Percentiles rank a stretch among this genome's conserved stretches.
These are phyloP conservation scores for Chionographis japonica DNA, from an alignment of 106 monocot species.

Conservation along the genomic window DNA sequence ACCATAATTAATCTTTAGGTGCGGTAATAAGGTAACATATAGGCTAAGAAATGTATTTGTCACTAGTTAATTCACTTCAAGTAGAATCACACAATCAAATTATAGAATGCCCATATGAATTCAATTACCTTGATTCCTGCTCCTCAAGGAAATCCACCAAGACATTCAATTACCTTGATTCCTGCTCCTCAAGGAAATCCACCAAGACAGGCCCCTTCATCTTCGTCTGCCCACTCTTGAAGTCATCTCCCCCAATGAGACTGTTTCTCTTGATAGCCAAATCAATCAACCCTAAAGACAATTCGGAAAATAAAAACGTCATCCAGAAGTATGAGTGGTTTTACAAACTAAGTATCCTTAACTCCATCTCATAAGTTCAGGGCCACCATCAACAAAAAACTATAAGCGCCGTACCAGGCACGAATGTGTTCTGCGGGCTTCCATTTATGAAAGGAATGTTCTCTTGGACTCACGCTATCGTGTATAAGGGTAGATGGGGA, in stretches of 20 bases:
- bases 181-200: conserved; percentile 97
- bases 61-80: neutral
- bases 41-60: no score
- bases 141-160: conserved; percentile 95
- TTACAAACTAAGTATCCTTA: neutral
- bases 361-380: neutral
- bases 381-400: neutral
- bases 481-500: conserved; percentile 88
- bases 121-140: conserved; percentile 87
- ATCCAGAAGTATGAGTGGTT: neutral
- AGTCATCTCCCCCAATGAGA: conserved; percentile 94
- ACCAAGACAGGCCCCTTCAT: conserved; percentile 97
- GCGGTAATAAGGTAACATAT: no score
- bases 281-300: conserved; percentile 70
- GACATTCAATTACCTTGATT: conserved; percentile 96
- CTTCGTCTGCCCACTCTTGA: conserved; percentile 99
- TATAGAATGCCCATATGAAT: neutral
- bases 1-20: no score
- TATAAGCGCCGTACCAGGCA: conserved; percentile 52
- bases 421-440: conserved; percentile 97
- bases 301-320: neutral
- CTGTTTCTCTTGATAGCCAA: conserved; percentile 79
- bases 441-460: conserved; percentile 89
- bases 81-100: neutral
- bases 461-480: conserved; percentile 75